These are phyloP conservation scores for Pyrenophora seminiperda DNA, from an alignment of 2,329 filamentous ascomycete genomes.

Conservation along the genomic window DNA sequence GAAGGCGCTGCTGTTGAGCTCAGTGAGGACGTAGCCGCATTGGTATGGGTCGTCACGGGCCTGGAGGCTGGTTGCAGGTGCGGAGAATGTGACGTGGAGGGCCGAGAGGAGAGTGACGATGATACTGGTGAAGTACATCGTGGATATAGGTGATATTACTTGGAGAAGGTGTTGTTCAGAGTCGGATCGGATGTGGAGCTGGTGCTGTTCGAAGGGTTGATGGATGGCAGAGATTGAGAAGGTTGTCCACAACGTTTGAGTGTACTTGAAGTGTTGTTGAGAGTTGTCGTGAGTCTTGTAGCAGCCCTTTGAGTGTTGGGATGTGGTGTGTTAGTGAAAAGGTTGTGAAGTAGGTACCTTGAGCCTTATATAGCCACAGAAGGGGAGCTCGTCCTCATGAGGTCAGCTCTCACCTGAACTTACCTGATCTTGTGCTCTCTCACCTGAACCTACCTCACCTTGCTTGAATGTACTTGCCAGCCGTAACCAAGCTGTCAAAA, in stretches of 20 bases:
- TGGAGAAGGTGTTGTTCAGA: background rate
- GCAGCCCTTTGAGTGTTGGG: background rate
- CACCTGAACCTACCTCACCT: no score
- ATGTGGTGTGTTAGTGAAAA: background rate
- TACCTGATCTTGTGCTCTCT: background rate
- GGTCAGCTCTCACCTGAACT: background rate
- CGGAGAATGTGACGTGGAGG: background rate
- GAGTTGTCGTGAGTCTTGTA: background rate
- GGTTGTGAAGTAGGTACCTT: background rate
- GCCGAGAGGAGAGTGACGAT: background rate
- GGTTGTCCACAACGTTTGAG: background rate
- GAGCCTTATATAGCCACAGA: constrained; percentile 1
- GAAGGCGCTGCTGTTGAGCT: constrained; percentile 15
- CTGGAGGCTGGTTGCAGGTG: background rate
- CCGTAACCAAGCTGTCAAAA: constrained; percentile 25
- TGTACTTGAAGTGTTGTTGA: background rate
- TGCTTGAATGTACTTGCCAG: background rate
- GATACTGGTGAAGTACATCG: background rate
- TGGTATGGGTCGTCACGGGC: constrained; percentile 8
- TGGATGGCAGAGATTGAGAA: background rate
- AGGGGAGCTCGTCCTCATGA: constrained; percentile 4
- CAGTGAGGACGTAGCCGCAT: constrained; percentile 21
- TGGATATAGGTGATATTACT: background rate
- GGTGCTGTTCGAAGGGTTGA: background rate
- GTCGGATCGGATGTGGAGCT: background rate